Percentiles rank a stretch among this genome's conserved stretches.
Conservation (phyloP, 148 eudicot species). For the Mesembryanthemum crystallinum region DNA sequence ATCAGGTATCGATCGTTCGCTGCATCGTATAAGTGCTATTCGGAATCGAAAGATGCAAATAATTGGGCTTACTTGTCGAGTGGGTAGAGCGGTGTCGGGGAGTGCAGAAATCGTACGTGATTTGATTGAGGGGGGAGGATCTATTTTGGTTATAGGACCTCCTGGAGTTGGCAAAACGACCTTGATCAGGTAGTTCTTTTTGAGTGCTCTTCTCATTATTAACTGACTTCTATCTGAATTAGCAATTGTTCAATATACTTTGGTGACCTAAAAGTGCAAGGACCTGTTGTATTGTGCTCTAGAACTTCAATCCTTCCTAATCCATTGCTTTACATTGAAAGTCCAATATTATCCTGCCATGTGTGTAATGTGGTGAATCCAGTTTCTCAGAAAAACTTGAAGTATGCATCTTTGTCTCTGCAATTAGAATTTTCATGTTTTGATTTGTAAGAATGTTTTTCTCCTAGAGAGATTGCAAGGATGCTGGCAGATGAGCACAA, state of each 20-base stretch:
- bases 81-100: slow-evolving; percentile 93
- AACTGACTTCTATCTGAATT: background rate
- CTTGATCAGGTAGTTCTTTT: slow-evolving; percentile 69
- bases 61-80: slow-evolving; percentile 95
- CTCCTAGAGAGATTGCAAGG: slow-evolving; percentile 78
- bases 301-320: background rate
- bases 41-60: slow-evolving; percentile 90
- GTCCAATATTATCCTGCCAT: background rate
- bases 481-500: slow-evolving; percentile 86
- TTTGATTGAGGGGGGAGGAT: slow-evolving; percentile 86
- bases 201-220: background rate
- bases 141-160: slow-evolving; percentile 95
- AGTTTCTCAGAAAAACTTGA: background rate
- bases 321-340: background rate
- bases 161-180: slow-evolving; percentile 99
- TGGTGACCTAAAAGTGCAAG: background rate
- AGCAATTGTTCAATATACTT: background rate
- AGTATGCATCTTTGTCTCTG: background rate
- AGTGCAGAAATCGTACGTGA: slow-evolving; percentile 94
- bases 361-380: background rate
- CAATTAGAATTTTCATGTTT: background rate
- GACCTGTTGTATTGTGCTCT: background rate
- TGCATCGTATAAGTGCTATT: slow-evolving; percentile 97
- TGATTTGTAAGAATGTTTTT: background rate
- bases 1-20: slow-evolving; percentile 85